These are phyloP conservation scores for Phanerodontia chrysosporium DNA, from an alignment of 768 basidiomycete species.

Conservation along the genomic window DNA sequence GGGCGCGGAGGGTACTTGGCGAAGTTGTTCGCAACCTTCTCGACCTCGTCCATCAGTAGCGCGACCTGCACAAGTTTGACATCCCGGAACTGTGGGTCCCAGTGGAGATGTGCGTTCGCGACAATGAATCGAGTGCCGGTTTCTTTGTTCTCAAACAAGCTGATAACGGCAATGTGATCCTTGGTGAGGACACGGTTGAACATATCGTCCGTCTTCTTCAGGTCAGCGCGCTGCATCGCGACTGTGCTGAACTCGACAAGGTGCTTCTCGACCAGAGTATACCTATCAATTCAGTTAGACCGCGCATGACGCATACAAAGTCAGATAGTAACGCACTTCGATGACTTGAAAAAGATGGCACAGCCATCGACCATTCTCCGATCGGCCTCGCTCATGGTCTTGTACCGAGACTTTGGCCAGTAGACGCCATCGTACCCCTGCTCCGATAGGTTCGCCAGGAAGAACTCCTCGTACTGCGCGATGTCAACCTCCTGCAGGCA, in stretches of 20 bases:
- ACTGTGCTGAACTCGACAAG: conserved; percentile 90
- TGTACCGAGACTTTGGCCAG: conserved; percentile 88
- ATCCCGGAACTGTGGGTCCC: conserved; percentile 90
- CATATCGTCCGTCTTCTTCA: conserved; percentile 98
- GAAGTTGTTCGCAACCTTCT: conserved; percentile 84
- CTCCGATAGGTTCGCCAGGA: conserved; percentile 63
- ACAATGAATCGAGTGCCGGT: conserved; percentile 88
- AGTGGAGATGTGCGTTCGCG: conserved; percentile 87
- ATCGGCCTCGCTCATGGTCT: conserved; percentile 88
- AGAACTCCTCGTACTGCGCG: conserved; percentile 89
- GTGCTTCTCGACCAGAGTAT: conserved; percentile 88
- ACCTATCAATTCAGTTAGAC: conserved; percentile 42
- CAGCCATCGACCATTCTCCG: conserved; percentile 90
- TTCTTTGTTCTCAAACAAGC: conserved; percentile 79
- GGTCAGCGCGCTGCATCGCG: conserved; percentile 89
- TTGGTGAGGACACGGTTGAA: conserved; percentile 96
- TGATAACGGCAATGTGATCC: conserved; percentile 88
- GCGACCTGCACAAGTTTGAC: conserved; percentile 98
- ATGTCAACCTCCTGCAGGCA: conserved; percentile 96
- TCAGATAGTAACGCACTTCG: conserved; percentile 55
- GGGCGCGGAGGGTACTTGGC: conserved; percentile 75
- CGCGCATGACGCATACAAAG: background rate
- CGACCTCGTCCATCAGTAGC: conserved; percentile 85
- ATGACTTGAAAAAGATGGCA: conserved; percentile 90
- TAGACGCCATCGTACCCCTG: conserved; percentile 89